Conservation (phyloP, 495 filamentous ascomycete species). For the Aspergillus asperescens region DNA sequence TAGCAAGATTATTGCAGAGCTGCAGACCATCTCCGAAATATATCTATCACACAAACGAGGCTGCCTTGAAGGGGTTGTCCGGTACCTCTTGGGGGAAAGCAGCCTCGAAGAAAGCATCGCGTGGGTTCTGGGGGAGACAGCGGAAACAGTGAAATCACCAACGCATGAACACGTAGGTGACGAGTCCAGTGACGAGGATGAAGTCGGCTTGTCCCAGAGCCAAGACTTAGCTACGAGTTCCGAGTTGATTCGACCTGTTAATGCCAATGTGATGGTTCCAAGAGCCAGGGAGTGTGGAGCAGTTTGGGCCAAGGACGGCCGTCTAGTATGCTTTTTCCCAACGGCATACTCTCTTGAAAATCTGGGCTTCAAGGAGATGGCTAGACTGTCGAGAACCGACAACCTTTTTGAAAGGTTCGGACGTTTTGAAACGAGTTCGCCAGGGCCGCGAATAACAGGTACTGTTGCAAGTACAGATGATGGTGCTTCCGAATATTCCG, state of each 20-base stretch:
- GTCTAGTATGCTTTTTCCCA: conserved; percentile 81
- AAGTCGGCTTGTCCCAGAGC: conserved; percentile 53
- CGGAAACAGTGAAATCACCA: conserved; percentile 41
- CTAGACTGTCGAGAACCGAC: conserved; percentile 54
- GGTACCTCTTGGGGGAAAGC: conserved; percentile 79
- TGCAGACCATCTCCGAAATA: conserved; percentile 63
- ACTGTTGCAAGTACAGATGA: conserved; percentile 47
- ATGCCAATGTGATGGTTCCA: conserved; percentile 71
- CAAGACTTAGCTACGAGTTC: conserved; percentile 52
- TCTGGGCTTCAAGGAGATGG: conserved; percentile 54
- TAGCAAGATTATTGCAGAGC: conserved; percentile 57
- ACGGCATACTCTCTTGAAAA: conserved; percentile 60
- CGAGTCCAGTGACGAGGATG: conserved; percentile 81
- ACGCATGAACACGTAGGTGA: conserved; percentile 58
- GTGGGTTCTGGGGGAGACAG: conserved; percentile 52
- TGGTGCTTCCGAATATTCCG: conserved; percentile 53
- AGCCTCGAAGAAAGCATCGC: conserved; percentile 68
- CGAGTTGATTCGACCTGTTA: conserved; percentile 50
- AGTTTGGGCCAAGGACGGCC: conserved; percentile 70
- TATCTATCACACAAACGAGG: conserved; percentile 65
- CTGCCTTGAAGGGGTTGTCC: conserved; percentile 75
- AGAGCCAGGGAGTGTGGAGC: conserved; percentile 70
- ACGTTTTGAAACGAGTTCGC: conserved; percentile 58
- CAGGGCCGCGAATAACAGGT: conserved; percentile 44
- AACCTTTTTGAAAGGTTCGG: conserved; percentile 85